phyloP scores from a whole-genome alignment of 1,139 yeast genomes.

The Candida sp. region DNA sequence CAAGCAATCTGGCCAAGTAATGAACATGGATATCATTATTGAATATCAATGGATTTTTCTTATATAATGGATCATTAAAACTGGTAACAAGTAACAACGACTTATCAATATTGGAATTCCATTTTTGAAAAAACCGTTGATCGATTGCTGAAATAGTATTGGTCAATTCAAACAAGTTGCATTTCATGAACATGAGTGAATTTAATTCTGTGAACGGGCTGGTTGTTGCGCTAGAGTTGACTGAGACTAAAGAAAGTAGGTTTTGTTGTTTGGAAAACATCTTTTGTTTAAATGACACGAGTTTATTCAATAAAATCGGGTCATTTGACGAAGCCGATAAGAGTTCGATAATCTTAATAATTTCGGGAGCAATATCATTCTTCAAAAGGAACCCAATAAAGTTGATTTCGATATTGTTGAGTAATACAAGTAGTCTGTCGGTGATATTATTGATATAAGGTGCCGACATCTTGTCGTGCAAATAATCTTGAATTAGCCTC shows the following conservation, averaged over 20 bases:
- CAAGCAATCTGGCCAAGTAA: conserved; percentile 67
- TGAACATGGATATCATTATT: conserved; percentile 68
- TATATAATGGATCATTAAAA: conserved; percentile 33
- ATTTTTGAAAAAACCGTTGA: conserved; percentile 50
- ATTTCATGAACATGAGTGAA: conserved; percentile 35
- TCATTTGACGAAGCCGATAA: conserved; percentile 12
- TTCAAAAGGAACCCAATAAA: conserved; percentile 39
- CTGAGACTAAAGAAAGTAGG: conserved; percentile 28
- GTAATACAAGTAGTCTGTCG: conserved; percentile 36
- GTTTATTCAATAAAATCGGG: conserved; percentile 7
- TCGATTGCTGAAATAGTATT: conserved; percentile 56
- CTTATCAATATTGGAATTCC: conserved; percentile 71
- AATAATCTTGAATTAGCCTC: conserved; percentile 26
- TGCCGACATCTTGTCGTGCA: conserved; percentile 21
- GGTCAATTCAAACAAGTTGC: conserved; percentile 50
- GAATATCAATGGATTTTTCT: conserved; percentile 54
- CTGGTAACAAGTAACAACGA: conserved; percentile 35
- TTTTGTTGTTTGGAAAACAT: conserved; percentile 35
- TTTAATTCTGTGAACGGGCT: conserved; percentile 32
- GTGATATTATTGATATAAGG: conserved; percentile 25
- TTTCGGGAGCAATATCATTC: conserved; percentile 37
- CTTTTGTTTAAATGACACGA: conserved; percentile 22
- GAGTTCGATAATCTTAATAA: conserved; percentile 31
- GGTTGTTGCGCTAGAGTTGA: conserved; percentile 6
- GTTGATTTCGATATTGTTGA: conserved; percentile 29